Conservation (phyloP, 257 asterid species). For the Capsicum baccatum region DNA sequence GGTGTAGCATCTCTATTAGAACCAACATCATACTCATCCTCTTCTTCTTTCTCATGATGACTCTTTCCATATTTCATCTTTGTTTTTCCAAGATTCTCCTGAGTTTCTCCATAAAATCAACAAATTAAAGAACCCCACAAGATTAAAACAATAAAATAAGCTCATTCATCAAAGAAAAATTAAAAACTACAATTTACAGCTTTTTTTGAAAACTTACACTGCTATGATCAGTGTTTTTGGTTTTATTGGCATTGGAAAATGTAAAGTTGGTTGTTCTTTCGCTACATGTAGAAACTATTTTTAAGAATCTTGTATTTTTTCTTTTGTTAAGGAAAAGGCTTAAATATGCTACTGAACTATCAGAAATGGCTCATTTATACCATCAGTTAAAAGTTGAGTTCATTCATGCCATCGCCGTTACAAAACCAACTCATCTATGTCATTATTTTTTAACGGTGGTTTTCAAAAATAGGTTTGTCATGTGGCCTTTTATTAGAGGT, state of each 20-base stretch:
- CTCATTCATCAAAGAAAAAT: not conserved
- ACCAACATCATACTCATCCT: constrained; percentile 74
- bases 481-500: no score
- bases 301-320: not conserved
- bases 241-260: constrained; percentile 6
- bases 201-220: constrained; percentile 28
- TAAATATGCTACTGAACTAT: no score
- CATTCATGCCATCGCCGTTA: no score
- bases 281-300: not conserved
- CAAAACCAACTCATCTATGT: no score
- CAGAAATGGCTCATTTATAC: no score
- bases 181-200: constrained; percentile 31
- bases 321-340: not conserved
- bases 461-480: no score
- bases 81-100: constrained; percentile 11
- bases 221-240: constrained; percentile 3
- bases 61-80: constrained; percentile 75
- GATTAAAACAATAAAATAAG: constrained; percentile 32
- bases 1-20: constrained; percentile 59
- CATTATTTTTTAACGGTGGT: no score
- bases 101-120: constrained; percentile 29
- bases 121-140: constrained; percentile 39
- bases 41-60: constrained; percentile 76
- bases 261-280: not conserved
- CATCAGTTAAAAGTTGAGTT: no score